Conservation (phyloP, 73 alveolate genomes). For the Uronychia binucleata region DNA sequence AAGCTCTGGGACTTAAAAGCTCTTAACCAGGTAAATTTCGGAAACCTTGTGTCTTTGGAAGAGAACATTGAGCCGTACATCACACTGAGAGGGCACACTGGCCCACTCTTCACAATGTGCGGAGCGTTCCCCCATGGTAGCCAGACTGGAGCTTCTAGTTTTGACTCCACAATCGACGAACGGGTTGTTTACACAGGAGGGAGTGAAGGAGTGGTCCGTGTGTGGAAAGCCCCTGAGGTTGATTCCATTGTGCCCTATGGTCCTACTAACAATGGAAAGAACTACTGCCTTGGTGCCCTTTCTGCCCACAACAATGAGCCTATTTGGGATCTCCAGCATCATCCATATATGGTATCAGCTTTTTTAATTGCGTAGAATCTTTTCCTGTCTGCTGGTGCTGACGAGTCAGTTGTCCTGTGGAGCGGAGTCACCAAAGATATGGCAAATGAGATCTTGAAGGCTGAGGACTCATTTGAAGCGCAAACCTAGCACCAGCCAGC, state of each 20-base stretch:
- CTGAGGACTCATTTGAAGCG: neutral
- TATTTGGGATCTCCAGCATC: slow-evolving; percentile 54
- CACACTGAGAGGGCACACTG: slow-evolving; percentile 63
- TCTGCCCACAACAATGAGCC: slow-evolving; percentile 29
- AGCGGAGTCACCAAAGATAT: slow-evolving; percentile 4
- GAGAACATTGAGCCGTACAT: slow-evolving; percentile 57
- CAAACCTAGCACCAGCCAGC: neutral
- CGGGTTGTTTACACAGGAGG: slow-evolving; percentile 57
- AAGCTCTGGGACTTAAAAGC: slow-evolving; percentile 74
- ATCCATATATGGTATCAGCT: slow-evolving; percentile 18
- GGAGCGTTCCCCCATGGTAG: slow-evolving; percentile 14
- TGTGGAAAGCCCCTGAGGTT: slow-evolving; percentile 35
- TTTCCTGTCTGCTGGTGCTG: slow-evolving; percentile 40
- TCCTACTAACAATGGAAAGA: slow-evolving; percentile 37
- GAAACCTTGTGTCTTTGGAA: slow-evolving; percentile 2
- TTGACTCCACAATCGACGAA: neutral
- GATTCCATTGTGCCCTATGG: slow-evolving; percentile 42
- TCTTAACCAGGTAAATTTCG: slow-evolving; percentile 12
- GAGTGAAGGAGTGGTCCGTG: slow-evolving; percentile 50
- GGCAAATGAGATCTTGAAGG: neutral
- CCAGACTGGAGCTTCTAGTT: slow-evolving; percentile 25
- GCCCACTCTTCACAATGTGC: slow-evolving; percentile 51
- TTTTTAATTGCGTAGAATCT: slow-evolving; percentile 6
- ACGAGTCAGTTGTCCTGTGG: slow-evolving; percentile 32
- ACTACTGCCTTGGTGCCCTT: slow-evolving; percentile 41